Base-by-base conservation (phyloP, 192 early-diverging fungal species). In the Umbelopsis sp. region DNA sequence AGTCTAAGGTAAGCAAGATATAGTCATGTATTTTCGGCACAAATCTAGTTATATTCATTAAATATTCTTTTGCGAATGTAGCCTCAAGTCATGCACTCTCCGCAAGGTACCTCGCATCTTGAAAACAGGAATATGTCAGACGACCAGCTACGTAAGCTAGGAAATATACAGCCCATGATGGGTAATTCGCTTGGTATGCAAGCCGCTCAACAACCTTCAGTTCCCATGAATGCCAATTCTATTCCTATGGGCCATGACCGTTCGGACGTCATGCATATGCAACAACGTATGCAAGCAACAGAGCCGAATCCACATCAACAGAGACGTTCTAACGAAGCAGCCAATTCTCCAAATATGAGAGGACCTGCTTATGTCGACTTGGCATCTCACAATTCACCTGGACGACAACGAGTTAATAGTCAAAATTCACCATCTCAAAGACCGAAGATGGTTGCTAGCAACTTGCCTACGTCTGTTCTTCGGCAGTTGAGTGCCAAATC, bases 391-490 rank as follows among this genome's bases (percentile, higher is more conserved):
- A 61, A 61, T 30, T 35, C 55, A 18, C 55, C 55, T 61, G 55
- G 55, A 61, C 55, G 55, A 61, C 27, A 25, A 18, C 55, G 55
- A 12, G 30, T 22, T 13, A 61, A 35, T 25, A 49, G 21, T 69
- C 67, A 46, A 15, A 52, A 33, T 41, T 37, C 67, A 11, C 27
- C 33, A 16, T 33, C 74, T 11, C 13, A 47, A 16, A 20, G 45
- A 23, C 55, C 61, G 10, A 67, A 66, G 23, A 45, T 74, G 41
- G 81, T 87, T 74, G 84, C 77, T 23, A 80, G 80, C 10, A 86
- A 86, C 41, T 70, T 88, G 10, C 86, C 86, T 16, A 88, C 86
- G 3, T 86, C 84, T 22, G 86, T 88, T 3, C 79, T 85, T 35
- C 82, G 86, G 16, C 86, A 88, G 47, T 65, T 88, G 77, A 87